Base-by-base conservation (phyloP, 768 basidiomycete species). In the Chalciporus piperatus region DNA sequence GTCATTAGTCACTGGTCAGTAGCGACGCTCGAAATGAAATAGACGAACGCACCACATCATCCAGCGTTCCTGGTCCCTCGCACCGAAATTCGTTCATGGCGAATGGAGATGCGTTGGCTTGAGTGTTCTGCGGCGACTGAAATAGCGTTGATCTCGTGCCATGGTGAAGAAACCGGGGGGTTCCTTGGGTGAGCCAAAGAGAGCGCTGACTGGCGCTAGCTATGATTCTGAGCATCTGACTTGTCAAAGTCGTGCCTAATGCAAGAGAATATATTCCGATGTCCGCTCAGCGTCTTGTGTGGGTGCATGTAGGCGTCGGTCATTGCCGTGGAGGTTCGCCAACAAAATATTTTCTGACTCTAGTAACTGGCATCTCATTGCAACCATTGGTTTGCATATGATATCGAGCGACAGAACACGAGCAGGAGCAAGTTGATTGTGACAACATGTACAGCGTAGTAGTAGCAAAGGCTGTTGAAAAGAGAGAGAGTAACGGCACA, bases 391-490 rank as follows among this genome's bases (percentile, higher is more conserved):
- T 11, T 32, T 32, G 30, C 30, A 32, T 12, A 32, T 32, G 8
- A 32, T 30, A 38, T 59, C 12, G 44, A 41, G 39, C 55, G 56
- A 57, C 52, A 56, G 58, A 55, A 61, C 63, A 66, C 53, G 55
- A 66, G 58, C 61, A 52, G 20, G 55, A 66, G 58, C 61, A 52
- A 20, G 43, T 60, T 27, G 52, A 54, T 52, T 51, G 55, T 44
- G 57, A 63, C 54, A 65, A 54, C 60, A 69, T 67, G 57, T 69
- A 63, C 63, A 70, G 42, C 56, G 48, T 47, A 47, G 55, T 50
- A 56, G 33, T 41, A 56, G 38, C 41, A 67, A 60, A 51, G 35
- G 43, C 55, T 41, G 55, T 50, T 51, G 52, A 54, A 47, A 64
- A 56, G 58, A 59, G 58, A 63, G 44, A 52, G 6, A 27, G 55